Conservation (phyloP, 1,139 yeast genomes). For the Scheffersomyces titani region DNA sequence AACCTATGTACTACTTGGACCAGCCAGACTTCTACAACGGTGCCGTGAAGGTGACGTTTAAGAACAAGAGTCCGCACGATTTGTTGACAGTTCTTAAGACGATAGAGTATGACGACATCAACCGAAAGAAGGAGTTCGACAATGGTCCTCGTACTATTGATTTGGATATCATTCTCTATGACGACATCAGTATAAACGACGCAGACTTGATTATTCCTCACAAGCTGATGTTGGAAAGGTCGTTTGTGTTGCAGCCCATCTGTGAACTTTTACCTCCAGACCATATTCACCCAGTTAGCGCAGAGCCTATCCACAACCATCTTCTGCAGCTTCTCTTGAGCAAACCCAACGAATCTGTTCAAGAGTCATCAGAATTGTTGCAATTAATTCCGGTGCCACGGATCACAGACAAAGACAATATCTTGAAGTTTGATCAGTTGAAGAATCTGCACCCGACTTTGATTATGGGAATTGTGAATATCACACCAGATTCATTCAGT, state of each 20-base stretch:
- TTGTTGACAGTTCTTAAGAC: conserved; percentile 63
- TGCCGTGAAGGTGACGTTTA: conserved; percentile 58
- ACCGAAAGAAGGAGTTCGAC: conserved; percentile 75
- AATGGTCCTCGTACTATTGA: conserved; percentile 94
- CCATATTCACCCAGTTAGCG: conserved; percentile 75
- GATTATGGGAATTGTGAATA: conserved; percentile 84
- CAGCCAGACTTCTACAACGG: conserved; percentile 88
- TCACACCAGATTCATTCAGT: conserved; percentile 94
- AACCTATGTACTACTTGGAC: conserved; percentile 86
- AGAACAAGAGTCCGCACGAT: conserved; percentile 60
- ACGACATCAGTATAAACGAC: conserved; percentile 54
- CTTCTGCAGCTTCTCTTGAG: conserved; percentile 54
- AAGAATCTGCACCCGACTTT: conserved; percentile 41
- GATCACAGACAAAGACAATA: conserved; percentile 16
- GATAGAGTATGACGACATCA: conserved; percentile 72
- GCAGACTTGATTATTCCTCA: conserved; percentile 78
- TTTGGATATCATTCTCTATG: conserved; percentile 80
- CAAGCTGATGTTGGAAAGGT: conserved; percentile 80
- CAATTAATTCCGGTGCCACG: conserved; percentile 49
- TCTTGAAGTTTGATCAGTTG: conserved; percentile 39
- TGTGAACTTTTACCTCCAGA: conserved; percentile 74
- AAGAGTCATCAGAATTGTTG: conserved; percentile 47
- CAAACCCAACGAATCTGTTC: conserved; percentile 35
- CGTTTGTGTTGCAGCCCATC: conserved; percentile 87
- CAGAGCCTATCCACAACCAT: conserved; percentile 75